Evolutionary conservation across 2,329 filamentous ascomycete genomes (phyloP).

Genomic region (Aureobasidium sp.): DNA sequence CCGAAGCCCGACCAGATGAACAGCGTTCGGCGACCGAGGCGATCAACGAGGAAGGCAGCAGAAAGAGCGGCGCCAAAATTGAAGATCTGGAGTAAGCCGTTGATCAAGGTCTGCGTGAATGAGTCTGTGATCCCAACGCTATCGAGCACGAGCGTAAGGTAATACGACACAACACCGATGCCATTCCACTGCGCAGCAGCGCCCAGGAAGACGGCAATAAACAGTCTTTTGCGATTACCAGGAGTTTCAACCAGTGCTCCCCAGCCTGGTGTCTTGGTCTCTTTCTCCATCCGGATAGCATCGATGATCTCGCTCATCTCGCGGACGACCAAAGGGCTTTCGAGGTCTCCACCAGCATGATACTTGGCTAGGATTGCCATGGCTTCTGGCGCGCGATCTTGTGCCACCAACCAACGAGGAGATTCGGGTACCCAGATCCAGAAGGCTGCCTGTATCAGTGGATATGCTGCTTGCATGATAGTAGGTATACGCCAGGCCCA

Average conservation of each 20-base stretch:
- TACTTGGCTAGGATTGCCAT: constrained; percentile 55
- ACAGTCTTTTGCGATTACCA: constrained; percentile 46
- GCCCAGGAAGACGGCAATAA: constrained; percentile 45
- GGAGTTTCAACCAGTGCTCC: constrained; percentile 54
- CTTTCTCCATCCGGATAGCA: constrained; percentile 51
- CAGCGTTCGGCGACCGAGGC: constrained; percentile 25
- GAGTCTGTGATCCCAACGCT: constrained; percentile 25
- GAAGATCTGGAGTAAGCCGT: constrained; percentile 52
- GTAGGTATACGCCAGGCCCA: constrained; percentile 48
- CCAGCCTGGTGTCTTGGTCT: constrained; percentile 34
- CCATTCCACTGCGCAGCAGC: constrained; percentile 46
- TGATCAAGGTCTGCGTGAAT: constrained; percentile 32
- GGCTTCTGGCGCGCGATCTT: constrained; percentile 57
- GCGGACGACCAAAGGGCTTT: constrained; percentile 53
- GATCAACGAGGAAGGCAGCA: constrained; percentile 27
- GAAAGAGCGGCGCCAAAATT: constrained; percentile 51
- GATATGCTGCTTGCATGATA: constrained; percentile 43
- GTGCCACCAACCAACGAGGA: constrained; percentile 56
- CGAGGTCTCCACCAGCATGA: constrained; percentile 52
- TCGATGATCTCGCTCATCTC: constrained; percentile 61
- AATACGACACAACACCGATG: constrained; percentile 40
- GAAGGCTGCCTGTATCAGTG: constrained; percentile 39
- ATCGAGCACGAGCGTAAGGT: constrained; percentile 25
- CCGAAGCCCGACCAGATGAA: constrained; percentile 29
- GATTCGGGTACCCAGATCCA: constrained; percentile 60